Evolutionary conservation across 768 basidiomycete genomes (phyloP).

Genomic region (Russula sp.): DNA sequence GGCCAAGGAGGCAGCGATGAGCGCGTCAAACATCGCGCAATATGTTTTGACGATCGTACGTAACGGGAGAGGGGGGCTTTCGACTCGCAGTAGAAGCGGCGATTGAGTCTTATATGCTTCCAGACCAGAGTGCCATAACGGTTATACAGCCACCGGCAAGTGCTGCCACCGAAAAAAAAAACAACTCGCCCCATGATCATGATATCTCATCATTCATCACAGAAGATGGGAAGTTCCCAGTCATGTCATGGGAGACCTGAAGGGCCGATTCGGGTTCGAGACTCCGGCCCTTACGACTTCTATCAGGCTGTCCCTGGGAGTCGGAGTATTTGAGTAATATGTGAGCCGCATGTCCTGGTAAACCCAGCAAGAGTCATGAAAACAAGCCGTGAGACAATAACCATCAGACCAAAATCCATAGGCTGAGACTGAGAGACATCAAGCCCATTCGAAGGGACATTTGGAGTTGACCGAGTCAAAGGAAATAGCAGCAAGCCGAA

Average conservation of each 20-base stretch:
- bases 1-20: background rate
- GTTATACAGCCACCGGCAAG: background rate
- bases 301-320: background rate
- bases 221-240: background rate
- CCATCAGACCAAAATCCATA: too few species aligned
- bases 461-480: background rate
- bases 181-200: background rate
- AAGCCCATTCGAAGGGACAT: background rate
- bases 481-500: too few species aligned
- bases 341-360: too few species aligned
- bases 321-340: too few species aligned
- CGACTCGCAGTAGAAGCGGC: background rate
- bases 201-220: background rate
- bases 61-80: background rate
- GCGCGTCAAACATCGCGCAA: background rate
- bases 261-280: background rate
- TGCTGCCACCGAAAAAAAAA: background rate
- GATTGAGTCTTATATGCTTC: conserved; percentile 3
- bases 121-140: background rate
- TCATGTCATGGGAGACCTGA: background rate
- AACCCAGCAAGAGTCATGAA: background rate
- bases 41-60: background rate
- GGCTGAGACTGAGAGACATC: background rate
- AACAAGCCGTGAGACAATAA: background rate
- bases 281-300: background rate